Conservation (phyloP, 2,329 filamentous ascomycete species). For the Verticillium albo-atrum region DNA sequence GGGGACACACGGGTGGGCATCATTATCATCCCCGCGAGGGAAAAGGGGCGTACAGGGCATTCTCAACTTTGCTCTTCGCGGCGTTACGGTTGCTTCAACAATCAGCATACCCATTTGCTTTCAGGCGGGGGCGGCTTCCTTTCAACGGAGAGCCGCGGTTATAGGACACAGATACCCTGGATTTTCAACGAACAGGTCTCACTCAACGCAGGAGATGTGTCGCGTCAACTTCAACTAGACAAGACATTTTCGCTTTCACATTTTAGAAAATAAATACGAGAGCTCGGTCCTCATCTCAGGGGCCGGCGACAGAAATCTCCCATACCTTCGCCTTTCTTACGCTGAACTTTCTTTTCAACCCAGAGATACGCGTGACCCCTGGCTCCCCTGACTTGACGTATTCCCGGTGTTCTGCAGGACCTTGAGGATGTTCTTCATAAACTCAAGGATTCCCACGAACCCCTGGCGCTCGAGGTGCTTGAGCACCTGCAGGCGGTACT, state of each 20-base stretch:
- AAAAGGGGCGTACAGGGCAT: slow-evolving; percentile 3
- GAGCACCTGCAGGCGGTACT: slow-evolving; percentile 71
- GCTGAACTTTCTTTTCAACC: too few relatives aligned
- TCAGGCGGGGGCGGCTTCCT: slow-evolving; percentile 5
- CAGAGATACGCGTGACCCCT: background rate
- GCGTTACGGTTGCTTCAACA: slow-evolving; percentile 14
- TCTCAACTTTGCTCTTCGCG: slow-evolving; percentile 8
- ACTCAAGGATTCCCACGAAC: slow-evolving; percentile 59
- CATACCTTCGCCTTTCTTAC: too few relatives aligned
- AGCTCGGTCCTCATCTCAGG: background rate
- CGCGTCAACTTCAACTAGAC: slow-evolving; percentile 25
- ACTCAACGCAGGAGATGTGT: background rate
- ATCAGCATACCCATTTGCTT: slow-evolving; percentile 7
- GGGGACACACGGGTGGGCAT: background rate
- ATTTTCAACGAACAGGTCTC: slow-evolving; percentile 23
- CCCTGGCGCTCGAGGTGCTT: slow-evolving; percentile 61
- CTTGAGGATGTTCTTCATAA: slow-evolving; percentile 81
- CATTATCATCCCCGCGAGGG: background rate
- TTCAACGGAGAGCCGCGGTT: background rate
- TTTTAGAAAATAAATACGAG: background rate
- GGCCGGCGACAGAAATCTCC: background rate
- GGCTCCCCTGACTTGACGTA: background rate
- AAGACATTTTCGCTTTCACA: background rate
- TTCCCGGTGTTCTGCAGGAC: slow-evolving; percentile 51
- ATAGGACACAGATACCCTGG: slow-evolving; percentile 26